Conservation (phyloP, 2,329 filamentous ascomycete species). For the Penicillium brasilianum region DNA sequence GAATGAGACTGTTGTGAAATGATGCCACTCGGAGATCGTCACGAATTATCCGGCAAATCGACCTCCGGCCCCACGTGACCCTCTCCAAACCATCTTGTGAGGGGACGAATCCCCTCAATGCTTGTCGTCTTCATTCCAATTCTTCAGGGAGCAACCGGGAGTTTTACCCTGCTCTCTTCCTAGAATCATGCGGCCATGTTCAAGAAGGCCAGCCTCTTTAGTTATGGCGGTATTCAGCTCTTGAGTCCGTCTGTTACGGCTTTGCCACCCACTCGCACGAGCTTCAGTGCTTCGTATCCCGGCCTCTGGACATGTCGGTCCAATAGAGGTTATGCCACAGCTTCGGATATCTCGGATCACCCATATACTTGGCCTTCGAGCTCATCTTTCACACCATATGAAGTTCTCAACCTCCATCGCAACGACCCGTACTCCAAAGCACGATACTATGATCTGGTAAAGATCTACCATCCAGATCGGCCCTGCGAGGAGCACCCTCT, state of each 20-base stretch:
- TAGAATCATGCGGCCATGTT: constrained; percentile 51
- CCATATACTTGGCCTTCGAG: constrained; percentile 51
- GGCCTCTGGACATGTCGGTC: constrained; percentile 20
- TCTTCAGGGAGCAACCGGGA: constrained; percentile 19
- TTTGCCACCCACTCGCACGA: constrained; percentile 23
- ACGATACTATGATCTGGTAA: constrained; percentile 88
- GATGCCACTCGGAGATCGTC: not conserved
- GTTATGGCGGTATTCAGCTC: constrained; percentile 45
- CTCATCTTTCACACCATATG: constrained; percentile 73
- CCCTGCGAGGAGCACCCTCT: constrained; percentile 51
- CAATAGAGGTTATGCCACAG: constrained; percentile 41
- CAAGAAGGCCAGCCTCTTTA: constrained; percentile 51
- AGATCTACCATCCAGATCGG: constrained; percentile 91
- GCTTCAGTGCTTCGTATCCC: constrained; percentile 28
- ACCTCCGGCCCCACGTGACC: constrained; percentile 26
- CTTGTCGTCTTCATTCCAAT: not conserved
- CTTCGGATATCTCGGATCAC: constrained; percentile 37
- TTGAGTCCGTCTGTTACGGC: constrained; percentile 33
- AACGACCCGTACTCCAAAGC: constrained; percentile 77
- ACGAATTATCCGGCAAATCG: constrained; percentile 6
- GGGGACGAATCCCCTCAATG: constrained; percentile 9
- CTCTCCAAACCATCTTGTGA: constrained; percentile 7
- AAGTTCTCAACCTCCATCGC: constrained; percentile 72
- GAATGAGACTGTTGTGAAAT: not conserved
- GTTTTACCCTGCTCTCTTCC: constrained; percentile 24